These are phyloP conservation scores for sweet orange (Citrus sinensis) DNA, from an alignment of 345 rosid genomes.

Conservation along the genomic window DNA sequence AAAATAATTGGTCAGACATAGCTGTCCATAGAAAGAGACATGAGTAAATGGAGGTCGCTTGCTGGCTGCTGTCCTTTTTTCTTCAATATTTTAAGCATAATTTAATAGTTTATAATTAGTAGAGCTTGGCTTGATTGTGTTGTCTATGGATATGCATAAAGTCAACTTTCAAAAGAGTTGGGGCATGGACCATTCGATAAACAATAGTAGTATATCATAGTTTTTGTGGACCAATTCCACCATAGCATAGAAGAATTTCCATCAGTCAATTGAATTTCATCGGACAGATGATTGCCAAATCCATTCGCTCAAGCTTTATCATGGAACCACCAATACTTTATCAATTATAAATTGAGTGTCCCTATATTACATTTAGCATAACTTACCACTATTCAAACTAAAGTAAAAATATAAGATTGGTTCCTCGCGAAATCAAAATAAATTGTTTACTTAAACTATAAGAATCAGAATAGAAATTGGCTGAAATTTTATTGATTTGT, in stretches of 20 bases:
- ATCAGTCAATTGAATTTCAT: background rate
- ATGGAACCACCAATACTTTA: too few species aligned
- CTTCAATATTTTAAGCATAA: background rate
- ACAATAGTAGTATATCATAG: too few species aligned
- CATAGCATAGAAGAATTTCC: background rate
- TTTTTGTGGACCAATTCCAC: background rate
- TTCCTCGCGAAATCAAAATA: too few species aligned
- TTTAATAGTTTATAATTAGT: background rate
- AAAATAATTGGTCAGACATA: background rate
- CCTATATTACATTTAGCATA: accelerated
- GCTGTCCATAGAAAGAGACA: background rate
- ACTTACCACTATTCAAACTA: too few species aligned
- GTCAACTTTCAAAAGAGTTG: background rate
- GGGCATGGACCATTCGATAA: background rate
- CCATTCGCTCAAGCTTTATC: too few species aligned
- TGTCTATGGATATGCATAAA: background rate
- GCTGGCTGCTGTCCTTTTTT: background rate
- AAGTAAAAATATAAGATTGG: too few species aligned
- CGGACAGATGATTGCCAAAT: background rate
- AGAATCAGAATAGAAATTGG: accelerated
- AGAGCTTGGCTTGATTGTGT: background rate
- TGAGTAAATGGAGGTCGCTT: background rate
- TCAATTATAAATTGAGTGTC: too few species aligned
- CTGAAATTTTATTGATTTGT: too few species aligned
- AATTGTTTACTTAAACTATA: too few species aligned